phyloP scores from a whole-genome alignment of 441 rosid genomes.

The Flueggea neowawraea region DNA sequence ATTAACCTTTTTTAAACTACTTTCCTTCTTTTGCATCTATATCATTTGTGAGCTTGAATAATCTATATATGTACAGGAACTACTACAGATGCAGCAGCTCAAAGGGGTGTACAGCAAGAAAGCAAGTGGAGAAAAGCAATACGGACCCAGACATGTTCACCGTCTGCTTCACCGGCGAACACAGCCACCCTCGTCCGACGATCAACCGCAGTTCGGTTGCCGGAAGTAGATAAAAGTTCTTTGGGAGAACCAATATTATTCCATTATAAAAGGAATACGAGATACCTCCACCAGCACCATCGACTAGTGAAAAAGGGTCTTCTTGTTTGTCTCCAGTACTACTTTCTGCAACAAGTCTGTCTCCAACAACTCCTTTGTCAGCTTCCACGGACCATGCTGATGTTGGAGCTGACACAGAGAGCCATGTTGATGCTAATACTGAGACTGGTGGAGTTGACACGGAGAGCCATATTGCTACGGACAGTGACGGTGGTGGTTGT shows the following conservation, averaged over 20 bases:
- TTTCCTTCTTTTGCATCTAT: not conserved
- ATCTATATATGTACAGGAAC: constrained; percentile 42
- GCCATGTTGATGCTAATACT: not conserved
- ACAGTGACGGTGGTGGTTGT: no score
- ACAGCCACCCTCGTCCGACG: constrained; percentile 76
- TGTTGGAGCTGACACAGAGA: not conserved
- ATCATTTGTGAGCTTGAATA: not conserved
- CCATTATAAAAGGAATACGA: constrained; percentile 16
- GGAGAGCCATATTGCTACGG: no score
- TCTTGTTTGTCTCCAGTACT: constrained; percentile 15
- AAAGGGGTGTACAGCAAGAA: constrained; percentile 78
- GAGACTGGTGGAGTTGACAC: no score
- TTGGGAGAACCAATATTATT: constrained; percentile 18
- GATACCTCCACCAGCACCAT: constrained; percentile 14
- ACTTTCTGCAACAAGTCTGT: constrained; percentile 25
- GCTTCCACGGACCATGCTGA: constrained; percentile 19
- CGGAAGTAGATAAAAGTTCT: constrained; percentile 72
- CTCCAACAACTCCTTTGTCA: constrained; percentile 51
- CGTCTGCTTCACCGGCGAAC: constrained; percentile 78
- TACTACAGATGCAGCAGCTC: constrained; percentile 90
- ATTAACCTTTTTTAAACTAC: not conserved
- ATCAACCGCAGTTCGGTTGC: constrained; percentile 81
- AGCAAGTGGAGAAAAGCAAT: constrained; percentile 82
- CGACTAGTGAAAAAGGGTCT: not conserved
- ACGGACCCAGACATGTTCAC: constrained; percentile 54